phyloP scores from a whole-genome alignment of 345 rosid genomes.

The Passiflora organensis region DNA sequence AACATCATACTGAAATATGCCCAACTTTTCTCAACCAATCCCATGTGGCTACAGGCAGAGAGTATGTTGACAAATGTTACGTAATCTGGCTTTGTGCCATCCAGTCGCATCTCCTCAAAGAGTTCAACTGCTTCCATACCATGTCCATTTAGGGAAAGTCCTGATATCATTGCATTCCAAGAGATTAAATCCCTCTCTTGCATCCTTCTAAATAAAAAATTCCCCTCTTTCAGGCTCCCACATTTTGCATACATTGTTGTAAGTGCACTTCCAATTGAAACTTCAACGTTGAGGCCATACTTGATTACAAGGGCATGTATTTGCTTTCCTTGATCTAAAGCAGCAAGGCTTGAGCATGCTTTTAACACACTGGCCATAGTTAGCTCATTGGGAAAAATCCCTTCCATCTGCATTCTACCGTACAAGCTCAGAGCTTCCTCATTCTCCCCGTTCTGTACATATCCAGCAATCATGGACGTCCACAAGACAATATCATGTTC shows the following conservation, averaged over 20 bases:
- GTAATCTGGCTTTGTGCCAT: slow-evolving; percentile 22
- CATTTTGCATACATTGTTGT: slow-evolving; percentile 29
- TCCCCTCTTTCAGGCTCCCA: slow-evolving; percentile 21
- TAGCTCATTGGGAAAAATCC: slow-evolving; percentile 25
- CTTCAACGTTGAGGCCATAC: slow-evolving; percentile 15
- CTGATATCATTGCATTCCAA: slow-evolving; percentile 33
- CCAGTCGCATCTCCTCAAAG: slow-evolving; percentile 21
- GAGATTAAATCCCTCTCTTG: slow-evolving; percentile 17
- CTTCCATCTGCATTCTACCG: slow-evolving; percentile 19
- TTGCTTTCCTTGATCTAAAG: slow-evolving; percentile 27
- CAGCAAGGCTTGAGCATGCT: slow-evolving; percentile 25
- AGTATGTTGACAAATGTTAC: slow-evolving; percentile 27
- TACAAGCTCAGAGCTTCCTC: slow-evolving; percentile 24
- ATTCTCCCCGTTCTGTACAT: slow-evolving; percentile 24
- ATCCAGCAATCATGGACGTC: slow-evolving; percentile 30
- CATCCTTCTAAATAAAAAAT: slow-evolving; percentile 17
- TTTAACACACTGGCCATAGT: slow-evolving; percentile 29
- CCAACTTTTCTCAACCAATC: slow-evolving; percentile 22
- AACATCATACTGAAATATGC: slow-evolving; percentile 20
- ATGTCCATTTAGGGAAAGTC: slow-evolving; percentile 24
- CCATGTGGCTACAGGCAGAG: slow-evolving; percentile 34
- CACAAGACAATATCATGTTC: slow-evolving; percentile 24
- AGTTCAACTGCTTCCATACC: slow-evolving; percentile 28
- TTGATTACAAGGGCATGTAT: slow-evolving; percentile 22
- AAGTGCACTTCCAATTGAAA: slow-evolving; percentile 24